Evolutionary conservation across 2,329 filamentous ascomycete species (phyloP).

Genomic region (Dothideomycetes sp.): DNA sequence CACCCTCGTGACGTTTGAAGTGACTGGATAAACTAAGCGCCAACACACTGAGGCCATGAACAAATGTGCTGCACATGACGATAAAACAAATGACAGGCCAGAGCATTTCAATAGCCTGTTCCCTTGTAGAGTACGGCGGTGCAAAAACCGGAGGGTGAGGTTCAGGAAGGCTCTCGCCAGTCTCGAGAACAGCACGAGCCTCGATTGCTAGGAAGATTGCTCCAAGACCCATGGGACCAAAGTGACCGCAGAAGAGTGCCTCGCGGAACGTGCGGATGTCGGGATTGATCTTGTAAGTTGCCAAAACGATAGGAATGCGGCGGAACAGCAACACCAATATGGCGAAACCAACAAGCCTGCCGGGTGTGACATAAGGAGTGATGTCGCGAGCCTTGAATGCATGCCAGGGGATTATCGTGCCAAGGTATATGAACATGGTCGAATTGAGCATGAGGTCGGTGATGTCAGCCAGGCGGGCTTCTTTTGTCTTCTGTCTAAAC

Average conservation of each 20-base stretch:
- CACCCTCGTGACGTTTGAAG: slow-evolving; percentile 36
- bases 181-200: slow-evolving; percentile 45
- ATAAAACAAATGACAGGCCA: slow-evolving; percentile 49
- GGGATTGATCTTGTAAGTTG: slow-evolving; percentile 39
- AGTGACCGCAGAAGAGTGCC: slow-evolving; percentile 48
- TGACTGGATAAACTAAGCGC: slow-evolving; percentile 42
- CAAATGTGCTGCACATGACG: slow-evolving; percentile 44
- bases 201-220: slow-evolving; percentile 50
- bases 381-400: slow-evolving; percentile 32
- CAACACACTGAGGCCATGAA: slow-evolving; percentile 46
- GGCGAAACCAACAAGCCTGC: slow-evolving; percentile 38
- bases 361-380: slow-evolving; percentile 32
- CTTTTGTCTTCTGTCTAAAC: slow-evolving; percentile 39
- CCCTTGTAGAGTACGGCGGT: slow-evolving; percentile 25
- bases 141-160: slow-evolving; percentile 33
- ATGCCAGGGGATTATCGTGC: slow-evolving; percentile 45
- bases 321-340: slow-evolving; percentile 43
- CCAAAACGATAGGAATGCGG: slow-evolving; percentile 43
- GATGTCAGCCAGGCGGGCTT: slow-evolving; percentile 39
- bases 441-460: slow-evolving; percentile 49
- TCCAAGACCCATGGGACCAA: slow-evolving; percentile 50
- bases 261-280: slow-evolving; percentile 43
- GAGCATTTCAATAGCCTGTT: slow-evolving; percentile 36
- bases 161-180: slow-evolving; percentile 36
- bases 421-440: slow-evolving; percentile 48